Evolutionary conservation across 805 yeast genomes (phyloP).

Genomic region (Saccharomycodes ludwigii): DNA sequence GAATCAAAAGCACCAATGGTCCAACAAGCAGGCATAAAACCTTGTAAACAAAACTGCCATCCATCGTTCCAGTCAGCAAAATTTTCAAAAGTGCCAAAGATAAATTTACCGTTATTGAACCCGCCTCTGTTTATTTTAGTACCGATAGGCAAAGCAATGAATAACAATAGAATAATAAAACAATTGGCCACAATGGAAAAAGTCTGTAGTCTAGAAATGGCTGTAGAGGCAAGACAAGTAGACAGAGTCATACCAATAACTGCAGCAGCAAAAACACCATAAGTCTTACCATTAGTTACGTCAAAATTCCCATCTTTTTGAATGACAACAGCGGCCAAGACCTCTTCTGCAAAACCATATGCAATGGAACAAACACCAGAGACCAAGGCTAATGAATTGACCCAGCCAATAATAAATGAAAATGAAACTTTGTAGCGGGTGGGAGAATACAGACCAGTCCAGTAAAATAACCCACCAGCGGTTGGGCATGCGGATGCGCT

Average conservation of each 20-base stretch:
- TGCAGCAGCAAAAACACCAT: constrained; percentile 51
- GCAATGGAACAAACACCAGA: constrained; percentile 48
- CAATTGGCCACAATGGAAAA: constrained; percentile 40
- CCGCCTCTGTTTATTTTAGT: constrained; percentile 19
- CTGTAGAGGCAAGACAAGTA: constrained; percentile 41
- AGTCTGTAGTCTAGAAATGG: constrained; percentile 42
- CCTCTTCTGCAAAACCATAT: constrained; percentile 45
- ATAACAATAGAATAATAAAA: constrained; percentile 34
- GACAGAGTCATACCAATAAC: constrained; percentile 33
- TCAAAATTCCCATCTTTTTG: constrained; percentile 35
- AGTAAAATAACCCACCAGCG: constrained; percentile 52
- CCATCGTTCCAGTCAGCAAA: constrained; percentile 43
- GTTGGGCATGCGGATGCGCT: constrained; percentile 53
- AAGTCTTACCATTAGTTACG: constrained; percentile 36
- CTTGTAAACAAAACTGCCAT: constrained; percentile 37
- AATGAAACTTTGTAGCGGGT: constrained; percentile 30
- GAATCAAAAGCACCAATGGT: constrained; percentile 65
- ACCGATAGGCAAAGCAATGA: constrained; percentile 51
- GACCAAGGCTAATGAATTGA: constrained; percentile 47
- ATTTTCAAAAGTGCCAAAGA: constrained; percentile 41
- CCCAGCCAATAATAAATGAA: constrained; percentile 45
- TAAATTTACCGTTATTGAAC: constrained; percentile 38
- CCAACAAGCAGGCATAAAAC: constrained; percentile 59
- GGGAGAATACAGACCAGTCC: constrained; percentile 50
- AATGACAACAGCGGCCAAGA: constrained; percentile 37